Percentiles rank a stretch among this genome's conserved stretches.
Evolutionary conservation across 139 green algal species (phyloP).

Genomic region (Chlamydomonas sphaeroides): DNA sequence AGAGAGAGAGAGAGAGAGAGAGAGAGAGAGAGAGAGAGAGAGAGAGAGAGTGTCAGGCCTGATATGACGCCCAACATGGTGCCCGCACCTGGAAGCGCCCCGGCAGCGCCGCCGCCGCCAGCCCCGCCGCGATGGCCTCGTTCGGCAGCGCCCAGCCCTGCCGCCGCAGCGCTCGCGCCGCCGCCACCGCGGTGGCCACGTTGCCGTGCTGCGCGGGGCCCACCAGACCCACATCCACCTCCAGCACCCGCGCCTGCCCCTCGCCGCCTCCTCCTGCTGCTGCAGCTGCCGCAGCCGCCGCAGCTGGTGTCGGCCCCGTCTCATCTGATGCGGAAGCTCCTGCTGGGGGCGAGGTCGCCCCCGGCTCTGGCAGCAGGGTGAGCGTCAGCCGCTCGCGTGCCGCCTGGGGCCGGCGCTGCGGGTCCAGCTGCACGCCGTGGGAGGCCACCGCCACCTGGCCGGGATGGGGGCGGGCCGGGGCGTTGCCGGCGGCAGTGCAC

Average conservation of each 20-base stretch:
- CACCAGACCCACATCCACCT: conserved; percentile 59
- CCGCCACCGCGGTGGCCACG: conserved; percentile 67
- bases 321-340: not conserved
- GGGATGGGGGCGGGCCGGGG: too few species aligned
- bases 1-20: too few species aligned
- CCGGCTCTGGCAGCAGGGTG: conserved; percentile 8
- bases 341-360: conserved; percentile 2
- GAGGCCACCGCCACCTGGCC: not conserved
- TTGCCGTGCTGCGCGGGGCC: conserved; percentile 79
- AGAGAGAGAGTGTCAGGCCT: too few species aligned
- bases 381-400: not conserved
- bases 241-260: not conserved
- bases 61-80: not conserved
- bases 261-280: not conserved
- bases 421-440: not conserved
- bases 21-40: too few species aligned
- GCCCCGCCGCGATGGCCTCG: conserved; percentile 47
- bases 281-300: conserved; percentile 2
- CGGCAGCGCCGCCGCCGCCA: conserved; percentile 62
- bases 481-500: too few species aligned
- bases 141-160: conserved; percentile 46
- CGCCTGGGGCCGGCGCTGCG: not conserved
- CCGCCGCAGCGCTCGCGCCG: conserved; percentile 54
- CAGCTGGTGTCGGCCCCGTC: not conserved
- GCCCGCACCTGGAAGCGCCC: conserved; percentile 78